These are phyloP conservation scores for Penicillium frequentans DNA, from an alignment of 2,329 filamentous ascomycete species.

Conservation along the genomic window DNA sequence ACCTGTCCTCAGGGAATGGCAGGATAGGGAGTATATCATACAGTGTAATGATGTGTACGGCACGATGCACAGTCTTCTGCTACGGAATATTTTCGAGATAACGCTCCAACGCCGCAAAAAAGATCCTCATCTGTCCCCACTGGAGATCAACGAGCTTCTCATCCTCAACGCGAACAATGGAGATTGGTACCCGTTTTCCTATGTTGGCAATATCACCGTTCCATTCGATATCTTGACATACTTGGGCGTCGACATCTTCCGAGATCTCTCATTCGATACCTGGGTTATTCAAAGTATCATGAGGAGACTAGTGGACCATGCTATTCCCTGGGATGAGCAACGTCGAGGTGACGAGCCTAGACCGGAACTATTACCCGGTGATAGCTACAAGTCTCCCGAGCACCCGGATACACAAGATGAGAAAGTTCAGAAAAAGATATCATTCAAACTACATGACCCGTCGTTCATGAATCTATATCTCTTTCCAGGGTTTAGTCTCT, in stretches of 20 bases:
- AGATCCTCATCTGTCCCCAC: slow-evolving; percentile 28
- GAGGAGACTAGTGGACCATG: slow-evolving; percentile 33
- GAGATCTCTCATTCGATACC: slow-evolving; percentile 38
- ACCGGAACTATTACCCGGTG: slow-evolving; percentile 3
- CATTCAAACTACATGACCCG: slow-evolving; percentile 17
- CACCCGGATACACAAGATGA: slow-evolving; percentile 8
- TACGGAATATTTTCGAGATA: slow-evolving; percentile 38
- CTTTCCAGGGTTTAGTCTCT: slow-evolving; percentile 34
- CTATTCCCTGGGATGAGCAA: slow-evolving; percentile 29
- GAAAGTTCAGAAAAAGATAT: background rate
- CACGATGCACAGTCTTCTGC: slow-evolving; percentile 35
- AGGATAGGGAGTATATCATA: slow-evolving; percentile 11
- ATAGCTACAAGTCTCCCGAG: slow-evolving; percentile 9
- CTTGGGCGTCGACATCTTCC: slow-evolving; percentile 39
- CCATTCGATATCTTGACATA: slow-evolving; percentile 37
- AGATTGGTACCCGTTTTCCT: slow-evolving; percentile 33
- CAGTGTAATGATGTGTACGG: slow-evolving; percentile 33
- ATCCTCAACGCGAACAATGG: slow-evolving; percentile 22
- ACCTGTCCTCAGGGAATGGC: slow-evolving; percentile 8
- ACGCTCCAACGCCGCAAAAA: slow-evolving; percentile 31
- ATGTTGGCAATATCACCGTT: slow-evolving; percentile 36
- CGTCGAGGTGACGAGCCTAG: slow-evolving; percentile 10
- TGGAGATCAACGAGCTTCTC: slow-evolving; percentile 38
- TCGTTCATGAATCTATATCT: slow-evolving; percentile 31
- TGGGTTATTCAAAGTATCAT: slow-evolving; percentile 38